phyloP scores from a whole-genome alignment of 257 asterid genomes.

The Gardenia jasminoides region DNA sequence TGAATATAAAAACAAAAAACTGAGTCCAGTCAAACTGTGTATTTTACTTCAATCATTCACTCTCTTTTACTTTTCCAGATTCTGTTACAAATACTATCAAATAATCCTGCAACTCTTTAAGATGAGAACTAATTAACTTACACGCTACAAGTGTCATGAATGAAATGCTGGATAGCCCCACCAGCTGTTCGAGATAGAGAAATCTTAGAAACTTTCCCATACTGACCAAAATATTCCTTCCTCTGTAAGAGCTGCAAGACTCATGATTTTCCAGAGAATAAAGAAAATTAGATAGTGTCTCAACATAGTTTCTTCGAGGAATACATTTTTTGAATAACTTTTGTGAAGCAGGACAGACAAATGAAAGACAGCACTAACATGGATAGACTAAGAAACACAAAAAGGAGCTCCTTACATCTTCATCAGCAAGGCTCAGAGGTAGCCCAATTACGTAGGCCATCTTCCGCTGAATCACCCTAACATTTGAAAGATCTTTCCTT shows the following conservation, averaged over 20 bases:
- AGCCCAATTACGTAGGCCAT: slow-evolving; percentile 94
- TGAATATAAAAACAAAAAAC: background rate
- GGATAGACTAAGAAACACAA: slow-evolving; percentile 6
- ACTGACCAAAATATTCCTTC: slow-evolving; percentile 90
- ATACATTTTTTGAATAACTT: background rate
- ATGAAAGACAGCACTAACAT: background rate
- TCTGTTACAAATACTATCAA: slow-evolving; percentile 6
- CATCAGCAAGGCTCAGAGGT: slow-evolving; percentile 89
- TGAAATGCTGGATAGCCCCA: slow-evolving; percentile 82
- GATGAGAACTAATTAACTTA: slow-evolving; percentile 43
- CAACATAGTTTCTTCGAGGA: background rate
- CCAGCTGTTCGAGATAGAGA: slow-evolving; percentile 95
- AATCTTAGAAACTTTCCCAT: slow-evolving; percentile 82
- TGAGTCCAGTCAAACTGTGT: background rate
- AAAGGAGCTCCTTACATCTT: slow-evolving; percentile 58
- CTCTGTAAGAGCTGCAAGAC: slow-evolving; percentile 64
- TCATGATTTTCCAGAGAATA: slow-evolving; percentile 20
- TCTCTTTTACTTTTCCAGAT: background rate
- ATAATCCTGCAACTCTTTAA: background rate
- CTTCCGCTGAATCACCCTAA: slow-evolving; percentile 91
- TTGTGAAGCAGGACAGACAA: background rate
- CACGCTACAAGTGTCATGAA: slow-evolving; percentile 89
- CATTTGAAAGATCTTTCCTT: slow-evolving; percentile 74
- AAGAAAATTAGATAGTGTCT: slow-evolving; percentile 16
- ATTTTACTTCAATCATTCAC: slow-evolving; percentile 3